A percentile compares a stretch with the other conserved stretches of the same genome.
Conservation (phyloP, 2,329 filamentous ascomycete genomes). For the Calonectria henricotiae region DNA sequence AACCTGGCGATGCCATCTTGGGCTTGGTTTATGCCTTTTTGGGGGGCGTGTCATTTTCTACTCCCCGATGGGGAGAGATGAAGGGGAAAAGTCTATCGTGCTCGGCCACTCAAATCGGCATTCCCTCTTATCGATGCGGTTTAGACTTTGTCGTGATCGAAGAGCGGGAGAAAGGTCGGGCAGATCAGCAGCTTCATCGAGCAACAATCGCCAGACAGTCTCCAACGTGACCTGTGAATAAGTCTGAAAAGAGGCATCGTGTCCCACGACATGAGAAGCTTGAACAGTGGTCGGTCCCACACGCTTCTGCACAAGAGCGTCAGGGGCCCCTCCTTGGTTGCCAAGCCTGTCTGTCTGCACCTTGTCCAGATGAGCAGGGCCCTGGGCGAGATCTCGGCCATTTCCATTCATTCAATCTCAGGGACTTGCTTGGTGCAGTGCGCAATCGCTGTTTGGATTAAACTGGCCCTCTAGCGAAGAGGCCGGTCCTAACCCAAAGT, state of each 20-base stretch:
- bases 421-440: slow-evolving; percentile 34
- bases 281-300: slow-evolving; percentile 39
- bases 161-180: background rate
- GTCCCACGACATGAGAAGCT: slow-evolving; percentile 10
- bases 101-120: slow-evolving; percentile 6
- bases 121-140: slow-evolving; percentile 17
- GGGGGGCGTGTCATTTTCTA: background rate
- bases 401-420: slow-evolving; percentile 44
- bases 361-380: slow-evolving; percentile 39
- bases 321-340: slow-evolving; percentile 41
- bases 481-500: slow-evolving; percentile 9
- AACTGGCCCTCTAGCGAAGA: background rate
- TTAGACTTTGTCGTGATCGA: slow-evolving; percentile 19
- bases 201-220: slow-evolving; percentile 21
- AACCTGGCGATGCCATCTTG: slow-evolving; percentile 23
- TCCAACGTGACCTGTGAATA: slow-evolving; percentile 17
- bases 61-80: background rate
- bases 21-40: slow-evolving; percentile 13
- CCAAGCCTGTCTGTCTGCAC: slow-evolving; percentile 45
- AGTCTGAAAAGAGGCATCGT: background rate
- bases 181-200: slow-evolving; percentile 24
- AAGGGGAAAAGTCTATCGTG: slow-evolving; percentile 16
- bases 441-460: slow-evolving; percentile 18
- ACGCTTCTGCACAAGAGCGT: slow-evolving; percentile 37
- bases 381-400: slow-evolving; percentile 47